These are phyloP conservation scores for maize (Zea mays) DNA, from an alignment of 176 grass and related monocot genomes.

Conservation along the genomic window Zm-B73-REFERENCE-NAM-5.0 NC_050100.1:170314001-170314500, in stretches of 20 bases:
- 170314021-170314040: conserved; percentile 96
- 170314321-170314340: conserved; percentile 91
- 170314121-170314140: conserved; percentile 81
- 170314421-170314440: conserved; percentile 27
- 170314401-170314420: conserved; percentile 29
- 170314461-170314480: not conserved
- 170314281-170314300: conserved; percentile 31
- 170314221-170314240: not conserved
- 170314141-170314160: conserved; percentile 60
- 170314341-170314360: conserved; percentile 84
- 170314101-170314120: conserved; percentile 76
- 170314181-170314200: not conserved
- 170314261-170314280: conserved; percentile 30
- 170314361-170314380: conserved; percentile 51
- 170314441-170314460: conserved; percentile 22
- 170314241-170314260: conserved; percentile 59
- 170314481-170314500: not conserved
- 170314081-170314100: conserved; percentile 52
- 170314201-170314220: not conserved
- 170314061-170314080: conserved; percentile 42
- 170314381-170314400: conserved; percentile 21
- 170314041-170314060: conserved; percentile 80
- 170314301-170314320: conserved; percentile 42
- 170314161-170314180: conserved; percentile 44
- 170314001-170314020: too few relatives aligned